Conservation (phyloP, 2,329 filamentous ascomycete genomes). For the Diaporthe eres region DNA sequence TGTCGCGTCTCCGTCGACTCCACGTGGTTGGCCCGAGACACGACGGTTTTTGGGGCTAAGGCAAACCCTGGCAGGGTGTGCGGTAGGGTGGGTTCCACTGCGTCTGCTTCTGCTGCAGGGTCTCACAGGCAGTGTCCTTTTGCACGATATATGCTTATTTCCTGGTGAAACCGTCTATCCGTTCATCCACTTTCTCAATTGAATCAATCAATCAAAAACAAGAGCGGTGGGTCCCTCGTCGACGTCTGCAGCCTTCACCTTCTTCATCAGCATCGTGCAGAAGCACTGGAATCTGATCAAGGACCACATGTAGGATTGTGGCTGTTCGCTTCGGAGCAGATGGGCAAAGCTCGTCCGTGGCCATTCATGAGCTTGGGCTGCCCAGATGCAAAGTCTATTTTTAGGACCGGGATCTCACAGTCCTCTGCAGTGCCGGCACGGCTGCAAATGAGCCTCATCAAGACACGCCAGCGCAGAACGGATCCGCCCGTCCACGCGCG, state of each 20-base stretch:
- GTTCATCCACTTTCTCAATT: background rate
- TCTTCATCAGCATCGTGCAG: background rate
- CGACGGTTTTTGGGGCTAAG: background rate
- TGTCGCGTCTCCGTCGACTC: slow-evolving; percentile 12
- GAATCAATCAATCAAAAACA: background rate
- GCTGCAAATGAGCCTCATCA: slow-evolving; percentile 34
- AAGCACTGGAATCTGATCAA: background rate
- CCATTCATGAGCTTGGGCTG: background rate
- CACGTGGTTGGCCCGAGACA: slow-evolving; percentile 19
- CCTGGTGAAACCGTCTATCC: background rate
- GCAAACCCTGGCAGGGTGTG: background rate
- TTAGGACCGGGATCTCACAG: background rate
- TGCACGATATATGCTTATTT: slow-evolving; percentile 29
- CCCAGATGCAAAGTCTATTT: background rate
- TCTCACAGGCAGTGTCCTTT: background rate
- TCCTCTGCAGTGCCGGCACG: background rate
- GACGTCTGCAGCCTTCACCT: background rate
- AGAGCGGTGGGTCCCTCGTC: background rate
- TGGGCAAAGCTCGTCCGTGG: background rate
- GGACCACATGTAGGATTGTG: slow-evolving; percentile 8
- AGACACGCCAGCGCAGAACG: slow-evolving; percentile 23
- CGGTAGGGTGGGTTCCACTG: slow-evolving; percentile 22
- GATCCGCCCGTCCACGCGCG: background rate
- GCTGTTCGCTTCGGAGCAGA: slow-evolving; percentile 13
- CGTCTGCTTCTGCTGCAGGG: slow-evolving; percentile 14